Evolutionary conservation across 495 filamentous ascomycete genomes (phyloP).

Genomic region (Penicillium pulvis): DNA sequence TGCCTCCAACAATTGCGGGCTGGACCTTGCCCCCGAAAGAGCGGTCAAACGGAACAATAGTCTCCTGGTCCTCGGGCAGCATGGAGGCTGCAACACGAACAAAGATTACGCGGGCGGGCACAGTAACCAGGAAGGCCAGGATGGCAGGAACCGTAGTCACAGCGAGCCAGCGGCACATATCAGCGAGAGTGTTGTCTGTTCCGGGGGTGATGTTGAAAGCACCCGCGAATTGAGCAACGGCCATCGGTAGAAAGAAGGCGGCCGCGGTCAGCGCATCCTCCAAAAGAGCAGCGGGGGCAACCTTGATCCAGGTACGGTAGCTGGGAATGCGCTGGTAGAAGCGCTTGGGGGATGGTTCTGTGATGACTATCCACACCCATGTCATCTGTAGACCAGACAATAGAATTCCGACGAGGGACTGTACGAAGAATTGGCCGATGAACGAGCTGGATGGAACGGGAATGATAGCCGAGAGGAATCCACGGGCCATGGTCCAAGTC

Average conservation of each 20-base stretch:
- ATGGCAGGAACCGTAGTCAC: constrained; percentile 39
- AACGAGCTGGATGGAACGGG: constrained; percentile 32
- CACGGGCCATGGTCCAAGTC: constrained; percentile 30
- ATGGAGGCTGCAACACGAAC: constrained; percentile 72
- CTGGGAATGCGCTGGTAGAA: constrained; percentile 55
- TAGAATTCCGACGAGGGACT: constrained; percentile 43
- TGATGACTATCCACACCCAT: constrained; percentile 65
- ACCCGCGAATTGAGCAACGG: constrained; percentile 30
- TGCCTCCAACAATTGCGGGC: constrained; percentile 66
- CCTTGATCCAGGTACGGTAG: constrained; percentile 45
- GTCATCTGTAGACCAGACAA: constrained; percentile 53
- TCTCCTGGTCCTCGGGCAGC: constrained; percentile 67
- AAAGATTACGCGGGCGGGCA: constrained; percentile 65
- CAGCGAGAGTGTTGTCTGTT: constrained; percentile 15
- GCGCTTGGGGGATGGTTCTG: constrained; percentile 52
- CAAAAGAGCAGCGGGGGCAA: constrained; percentile 54
- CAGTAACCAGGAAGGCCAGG: constrained; percentile 49
- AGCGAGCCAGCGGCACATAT: constrained; percentile 33
- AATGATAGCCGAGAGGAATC: constrained; percentile 26
- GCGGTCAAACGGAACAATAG: constrained; percentile 77
- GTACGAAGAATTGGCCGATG: constrained; percentile 37
- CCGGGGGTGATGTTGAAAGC: constrained; percentile 28
- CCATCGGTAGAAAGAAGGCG: constrained; percentile 43
- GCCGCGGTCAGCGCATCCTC: constrained; percentile 36
- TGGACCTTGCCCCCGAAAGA: constrained; percentile 62